Percentiles rank a stretch among this genome's conserved stretches.
phyloP scores from a whole-genome alignment of 345 rosid genomes.

The Cardamine occulta region DNA sequence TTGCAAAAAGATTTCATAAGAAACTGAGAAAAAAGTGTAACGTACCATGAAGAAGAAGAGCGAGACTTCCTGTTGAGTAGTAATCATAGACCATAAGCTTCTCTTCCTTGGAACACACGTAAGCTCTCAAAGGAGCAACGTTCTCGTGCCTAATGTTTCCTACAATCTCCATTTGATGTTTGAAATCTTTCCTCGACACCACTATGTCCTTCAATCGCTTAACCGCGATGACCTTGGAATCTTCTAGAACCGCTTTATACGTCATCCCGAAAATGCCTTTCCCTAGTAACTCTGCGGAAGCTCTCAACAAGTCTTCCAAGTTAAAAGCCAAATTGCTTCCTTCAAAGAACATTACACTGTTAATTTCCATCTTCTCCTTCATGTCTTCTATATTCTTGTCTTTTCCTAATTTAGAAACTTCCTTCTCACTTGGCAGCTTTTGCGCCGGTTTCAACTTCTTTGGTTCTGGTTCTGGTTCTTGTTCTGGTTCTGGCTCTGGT shows the following conservation, averaged over 20 bases:
- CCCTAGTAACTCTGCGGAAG: constrained; percentile 95
- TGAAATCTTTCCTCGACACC: constrained; percentile 70
- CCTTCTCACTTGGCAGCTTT: constrained; percentile 50
- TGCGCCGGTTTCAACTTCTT: constrained; percentile 25
- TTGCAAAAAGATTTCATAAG: background rate
- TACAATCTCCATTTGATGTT: constrained; percentile 84
- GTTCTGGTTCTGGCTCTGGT: no score
- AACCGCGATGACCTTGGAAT: constrained; percentile 73
- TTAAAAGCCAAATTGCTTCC: constrained; percentile 85
- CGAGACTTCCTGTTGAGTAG: constrained; percentile 64
- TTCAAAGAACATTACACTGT: constrained; percentile 78
- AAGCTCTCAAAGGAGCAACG: constrained; percentile 78
- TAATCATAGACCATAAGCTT: constrained; percentile 89
- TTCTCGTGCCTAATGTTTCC: constrained; percentile 82
- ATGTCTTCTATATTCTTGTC: constrained; percentile 56
- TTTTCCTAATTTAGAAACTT: constrained; percentile 43
- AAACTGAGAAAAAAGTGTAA: background rate
- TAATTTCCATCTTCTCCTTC: constrained; percentile 62
- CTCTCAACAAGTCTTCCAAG: constrained; percentile 85
- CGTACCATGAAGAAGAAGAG: constrained; percentile 74
- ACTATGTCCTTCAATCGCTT: constrained; percentile 85
- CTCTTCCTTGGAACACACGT: constrained; percentile 89
- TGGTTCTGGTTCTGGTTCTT: constrained; percentile 4
- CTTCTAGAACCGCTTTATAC: constrained; percentile 81
- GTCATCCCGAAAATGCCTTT: constrained; percentile 91